These are phyloP conservation scores for Trypanosoma conorhini DNA, from an alignment of 208 protist genomes.

Conservation along the genomic window DNA sequence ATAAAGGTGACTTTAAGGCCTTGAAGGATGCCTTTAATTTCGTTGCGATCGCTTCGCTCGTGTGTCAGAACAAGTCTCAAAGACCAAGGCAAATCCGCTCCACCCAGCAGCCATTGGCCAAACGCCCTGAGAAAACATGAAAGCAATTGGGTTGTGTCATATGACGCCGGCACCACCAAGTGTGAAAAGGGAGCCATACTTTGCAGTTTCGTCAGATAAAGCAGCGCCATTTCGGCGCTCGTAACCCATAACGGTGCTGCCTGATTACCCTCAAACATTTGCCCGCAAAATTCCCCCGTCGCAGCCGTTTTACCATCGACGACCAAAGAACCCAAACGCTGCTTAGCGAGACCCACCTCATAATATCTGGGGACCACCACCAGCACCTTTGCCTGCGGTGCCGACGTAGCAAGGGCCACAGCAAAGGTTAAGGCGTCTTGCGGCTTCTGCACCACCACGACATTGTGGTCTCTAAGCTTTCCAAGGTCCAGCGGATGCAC, in stretches of 20 bases:
- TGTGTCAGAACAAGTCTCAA: slow-evolving; percentile 40
- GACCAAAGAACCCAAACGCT: slow-evolving; percentile 37
- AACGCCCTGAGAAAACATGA: slow-evolving; percentile 38
- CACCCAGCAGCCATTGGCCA: slow-evolving; percentile 33
- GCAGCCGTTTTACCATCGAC: slow-evolving; percentile 13
- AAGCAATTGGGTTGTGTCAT: slow-evolving; percentile 56
- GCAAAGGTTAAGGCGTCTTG: slow-evolving; percentile 55
- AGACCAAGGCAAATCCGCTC: slow-evolving; percentile 41
- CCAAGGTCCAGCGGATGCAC: slow-evolving; percentile 24
- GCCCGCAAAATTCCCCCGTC: slow-evolving; percentile 69
- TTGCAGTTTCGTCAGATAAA: slow-evolving; percentile 64
- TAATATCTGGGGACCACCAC: slow-evolving; percentile 83
- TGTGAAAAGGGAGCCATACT: slow-evolving; percentile 85
- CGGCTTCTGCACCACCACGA: slow-evolving; percentile 49
- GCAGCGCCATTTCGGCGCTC: slow-evolving; percentile 70
- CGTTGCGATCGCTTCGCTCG: slow-evolving; percentile 10
- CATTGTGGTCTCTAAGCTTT: slow-evolving; percentile 32
- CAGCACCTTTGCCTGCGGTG: slow-evolving; percentile 46
- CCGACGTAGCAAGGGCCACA: slow-evolving; percentile 29
- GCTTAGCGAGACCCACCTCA: slow-evolving; percentile 59
- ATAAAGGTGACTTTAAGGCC: slow-evolving; percentile 37
- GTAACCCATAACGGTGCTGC: slow-evolving; percentile 72
- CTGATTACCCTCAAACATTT: slow-evolving; percentile 49
- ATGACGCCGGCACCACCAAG: slow-evolving; percentile 69
- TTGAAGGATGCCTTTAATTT: slow-evolving; percentile 46